Evolutionary conservation across 2,329 filamentous ascomycete genomes (phyloP), one percentile per base, ranked within the genome.

Genomic region (Elsinoe perseae): DNA sequence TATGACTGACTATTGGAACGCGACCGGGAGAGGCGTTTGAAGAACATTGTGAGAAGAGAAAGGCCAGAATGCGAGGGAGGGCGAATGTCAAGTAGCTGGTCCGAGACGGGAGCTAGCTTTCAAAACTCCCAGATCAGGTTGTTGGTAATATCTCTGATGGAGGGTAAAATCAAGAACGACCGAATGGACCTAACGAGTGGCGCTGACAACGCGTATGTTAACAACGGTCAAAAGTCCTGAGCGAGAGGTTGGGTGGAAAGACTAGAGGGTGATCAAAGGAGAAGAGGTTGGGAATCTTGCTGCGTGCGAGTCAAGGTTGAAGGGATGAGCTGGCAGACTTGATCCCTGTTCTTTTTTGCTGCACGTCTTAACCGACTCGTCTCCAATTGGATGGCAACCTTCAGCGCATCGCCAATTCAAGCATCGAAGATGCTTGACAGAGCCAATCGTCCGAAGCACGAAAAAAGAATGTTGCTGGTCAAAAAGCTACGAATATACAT

Each of bases 1-100:
- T 77, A 77, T 63, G 68, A 72, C 64, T 77, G 75, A 64, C 67
- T 71, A 63, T 76, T 74, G 56, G 70, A 68, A 42, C 71, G 67
- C 54, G 72, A 74, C 59, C 74, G 62, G 57, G 65, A 68, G 43
- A 71, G 70, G 61, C 74, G 74, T 66, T 76, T 77, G 73, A 76
- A 76, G 71, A 77, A 75, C 75, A 67, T 71, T 67, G 66, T 64
- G 59, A 61, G 59, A 58, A 57, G 59, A 58, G 56, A n/a, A 55
- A 48, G 60, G 58, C 59, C 59, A 54, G 60, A 57, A 58, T 23
- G 50, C 28, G 54, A 40, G 44, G 44, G 34, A 40, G 30, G 12
- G 32, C 18, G 50, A 59, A 40, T 36, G 40, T 56, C 10, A 56
- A 56, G 27, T 42, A 56, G 25, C 34, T 43, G 53, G 53, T 30